These are phyloP conservation scores for Wickerhamiella brachini DNA, from an alignment of 805 yeast genomes.

Conservation along the genomic window DNA sequence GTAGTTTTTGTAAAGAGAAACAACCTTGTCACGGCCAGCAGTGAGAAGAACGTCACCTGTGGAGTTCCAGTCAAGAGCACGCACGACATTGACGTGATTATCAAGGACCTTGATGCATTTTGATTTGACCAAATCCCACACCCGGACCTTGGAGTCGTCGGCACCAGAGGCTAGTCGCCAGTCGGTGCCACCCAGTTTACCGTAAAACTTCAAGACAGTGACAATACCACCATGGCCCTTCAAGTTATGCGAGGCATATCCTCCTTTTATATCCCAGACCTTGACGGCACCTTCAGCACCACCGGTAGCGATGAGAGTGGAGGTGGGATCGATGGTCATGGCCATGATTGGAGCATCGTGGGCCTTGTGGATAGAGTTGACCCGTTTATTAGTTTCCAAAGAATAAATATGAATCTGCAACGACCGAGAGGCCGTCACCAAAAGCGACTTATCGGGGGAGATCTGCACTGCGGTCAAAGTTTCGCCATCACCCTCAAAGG, in stretches of 20 bases:
- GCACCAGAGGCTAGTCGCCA: slow-evolving; percentile 76
- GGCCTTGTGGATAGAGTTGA: slow-evolving; percentile 24
- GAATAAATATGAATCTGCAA: slow-evolving; percentile 62
- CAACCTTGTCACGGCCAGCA: slow-evolving; percentile 83
- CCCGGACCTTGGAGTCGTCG: slow-evolving; percentile 39
- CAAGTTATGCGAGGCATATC: slow-evolving; percentile 75
- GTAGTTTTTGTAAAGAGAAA: slow-evolving; percentile 37
- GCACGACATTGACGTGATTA: slow-evolving; percentile 74
- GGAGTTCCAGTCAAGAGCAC: slow-evolving; percentile 58
- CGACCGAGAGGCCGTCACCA: slow-evolving; percentile 71
- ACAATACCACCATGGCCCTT: slow-evolving; percentile 90
- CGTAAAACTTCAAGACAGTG: slow-evolving; percentile 61
- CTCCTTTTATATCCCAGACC: slow-evolving; percentile 85
- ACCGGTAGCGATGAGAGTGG: slow-evolving; percentile 82
- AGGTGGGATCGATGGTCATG: slow-evolving; percentile 61
- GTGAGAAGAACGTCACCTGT: slow-evolving; percentile 47
- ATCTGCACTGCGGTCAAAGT: slow-evolving; percentile 58
- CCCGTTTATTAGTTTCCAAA: slow-evolving; percentile 3
- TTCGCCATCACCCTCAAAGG: slow-evolving; percentile 75
- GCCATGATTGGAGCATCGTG: slow-evolving; percentile 69
- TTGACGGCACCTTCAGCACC: slow-evolving; percentile 87
- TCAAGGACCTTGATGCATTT: slow-evolving; percentile 46
- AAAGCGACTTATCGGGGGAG: slow-evolving; percentile 57
- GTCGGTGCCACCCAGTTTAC: slow-evolving; percentile 42
- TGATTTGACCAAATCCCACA: slow-evolving; percentile 59